Evolutionary conservation across 164 flowering plant genomes (phyloP).

Genomic region (Malania oleifera): DNA sequence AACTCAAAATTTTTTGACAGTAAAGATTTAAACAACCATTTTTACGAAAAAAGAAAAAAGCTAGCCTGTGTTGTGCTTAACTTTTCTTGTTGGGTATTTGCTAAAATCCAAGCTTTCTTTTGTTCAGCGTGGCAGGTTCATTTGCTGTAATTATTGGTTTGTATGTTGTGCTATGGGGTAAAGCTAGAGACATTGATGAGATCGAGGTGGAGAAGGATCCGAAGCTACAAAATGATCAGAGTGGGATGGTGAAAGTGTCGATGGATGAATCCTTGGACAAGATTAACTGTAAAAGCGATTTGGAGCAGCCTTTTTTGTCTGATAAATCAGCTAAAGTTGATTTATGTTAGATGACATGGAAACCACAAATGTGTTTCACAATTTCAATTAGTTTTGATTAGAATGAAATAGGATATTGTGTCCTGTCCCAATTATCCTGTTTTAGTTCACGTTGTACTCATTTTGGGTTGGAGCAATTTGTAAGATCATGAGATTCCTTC

Average conservation of each 20-base stretch:
- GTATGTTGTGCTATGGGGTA: slow-evolving; percentile 72
- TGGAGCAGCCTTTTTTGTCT: slow-evolving; percentile 21
- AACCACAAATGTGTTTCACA: too few relatives aligned
- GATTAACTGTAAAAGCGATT: slow-evolving; percentile 2
- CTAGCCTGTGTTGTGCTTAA: too few relatives aligned
- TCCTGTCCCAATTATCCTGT: too few relatives aligned
- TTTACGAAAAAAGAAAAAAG: too few relatives aligned
- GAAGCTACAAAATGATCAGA: slow-evolving; percentile 1
- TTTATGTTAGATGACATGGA: too few relatives aligned
- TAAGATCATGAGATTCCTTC: too few relatives aligned
- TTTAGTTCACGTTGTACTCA: too few relatives aligned
- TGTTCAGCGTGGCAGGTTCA: slow-evolving; percentile 51
- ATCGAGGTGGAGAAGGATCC: slow-evolving; percentile 8
- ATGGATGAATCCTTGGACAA: slow-evolving; percentile 11
- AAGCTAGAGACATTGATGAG: slow-evolving; percentile 40
- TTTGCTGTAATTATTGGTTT: slow-evolving; percentile 50
- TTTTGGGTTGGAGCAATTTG: too few relatives aligned
- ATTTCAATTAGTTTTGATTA: too few relatives aligned
- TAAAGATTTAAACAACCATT: background rate
- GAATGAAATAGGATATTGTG: too few relatives aligned
- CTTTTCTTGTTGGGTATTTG: too few relatives aligned
- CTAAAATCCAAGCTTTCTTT: background rate
- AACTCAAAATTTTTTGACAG: too few relatives aligned
- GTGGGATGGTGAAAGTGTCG: background rate
- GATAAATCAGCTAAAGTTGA: background rate